Conservation (phyloP, 2,329 filamentous ascomycete species). For the Beauveria brongniartii region DNA sequence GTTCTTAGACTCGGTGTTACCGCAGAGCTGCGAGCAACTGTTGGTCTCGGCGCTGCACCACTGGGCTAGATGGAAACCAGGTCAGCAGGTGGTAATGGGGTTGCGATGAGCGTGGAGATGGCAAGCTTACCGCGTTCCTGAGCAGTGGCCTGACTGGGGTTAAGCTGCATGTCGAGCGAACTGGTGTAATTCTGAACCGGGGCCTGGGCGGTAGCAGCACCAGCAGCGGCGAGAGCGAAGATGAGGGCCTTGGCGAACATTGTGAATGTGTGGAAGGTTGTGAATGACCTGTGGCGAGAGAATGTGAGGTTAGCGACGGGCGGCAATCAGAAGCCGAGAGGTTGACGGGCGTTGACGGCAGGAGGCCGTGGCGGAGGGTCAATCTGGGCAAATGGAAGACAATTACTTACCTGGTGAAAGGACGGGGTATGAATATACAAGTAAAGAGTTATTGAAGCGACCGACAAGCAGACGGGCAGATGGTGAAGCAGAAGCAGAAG, state of each 20-base stretch:
- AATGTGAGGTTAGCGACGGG: background rate
- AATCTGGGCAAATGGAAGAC: background rate
- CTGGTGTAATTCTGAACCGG: slow-evolving; percentile 36
- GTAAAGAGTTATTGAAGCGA: slow-evolving; percentile 1
- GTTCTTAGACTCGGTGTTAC: slow-evolving; percentile 29
- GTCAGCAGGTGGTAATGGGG: slow-evolving; percentile 1
- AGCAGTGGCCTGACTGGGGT: slow-evolving; percentile 27
- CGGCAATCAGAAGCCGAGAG: background rate
- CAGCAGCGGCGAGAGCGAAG: slow-evolving; percentile 36
- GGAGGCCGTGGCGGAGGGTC: background rate
- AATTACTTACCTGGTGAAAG: background rate
- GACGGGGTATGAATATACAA: slow-evolving; percentile 5
- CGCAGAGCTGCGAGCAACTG: slow-evolving; percentile 43
- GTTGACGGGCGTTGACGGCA: background rate
- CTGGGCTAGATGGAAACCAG: slow-evolving; percentile 25
- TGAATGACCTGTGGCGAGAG: background rate
- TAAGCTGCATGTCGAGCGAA: slow-evolving; percentile 33
- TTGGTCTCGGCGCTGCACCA: slow-evolving; percentile 47
- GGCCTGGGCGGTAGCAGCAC: slow-evolving; percentile 34
- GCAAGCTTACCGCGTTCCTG: slow-evolving; percentile 31
- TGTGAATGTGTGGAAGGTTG: slow-evolving; percentile 17
- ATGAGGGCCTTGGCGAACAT: slow-evolving; percentile 35
- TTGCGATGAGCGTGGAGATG: slow-evolving; percentile 14
- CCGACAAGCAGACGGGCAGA: slow-evolving; percentile 9
- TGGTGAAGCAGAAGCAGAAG: slow-evolving; percentile 4